A percentile compares a stretch with the other conserved stretches of the same genome.
Conservation (phyloP, 805 yeast species). For the Torulaspora gathmanii region DNA sequence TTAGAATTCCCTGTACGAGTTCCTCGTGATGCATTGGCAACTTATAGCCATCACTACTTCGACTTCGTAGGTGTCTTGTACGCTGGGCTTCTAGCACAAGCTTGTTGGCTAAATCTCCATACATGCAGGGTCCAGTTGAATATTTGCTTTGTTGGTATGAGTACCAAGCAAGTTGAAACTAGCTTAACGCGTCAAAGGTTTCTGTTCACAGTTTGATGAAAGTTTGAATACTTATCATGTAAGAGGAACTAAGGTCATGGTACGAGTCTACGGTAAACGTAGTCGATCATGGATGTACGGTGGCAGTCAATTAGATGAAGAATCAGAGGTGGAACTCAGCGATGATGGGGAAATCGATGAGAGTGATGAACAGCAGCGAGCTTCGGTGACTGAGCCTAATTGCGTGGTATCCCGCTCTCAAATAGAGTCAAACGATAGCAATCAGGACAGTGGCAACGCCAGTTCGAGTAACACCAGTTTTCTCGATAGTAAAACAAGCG, state of each 20-base stretch:
- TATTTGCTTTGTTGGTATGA: neutral
- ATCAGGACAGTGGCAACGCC: neutral
- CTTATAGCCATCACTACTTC: conserved; percentile 18
- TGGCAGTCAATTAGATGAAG: conserved; percentile 4
- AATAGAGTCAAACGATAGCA: neutral
- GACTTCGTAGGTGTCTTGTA: conserved; percentile 52
- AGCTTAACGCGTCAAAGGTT: conserved; percentile 7
- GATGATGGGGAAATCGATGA: conserved; percentile 12
- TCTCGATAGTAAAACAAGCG: neutral
- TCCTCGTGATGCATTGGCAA: conserved; percentile 68
- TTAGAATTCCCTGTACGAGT: conserved; percentile 58
- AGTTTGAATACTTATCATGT: neutral
- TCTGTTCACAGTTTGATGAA: neutral
- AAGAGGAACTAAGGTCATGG: conserved; percentile 3
- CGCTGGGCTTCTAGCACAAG: conserved; percentile 83
- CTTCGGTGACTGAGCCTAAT: neutral
- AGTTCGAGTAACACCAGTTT: neutral
- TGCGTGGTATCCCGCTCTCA: neutral
- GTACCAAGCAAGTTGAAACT: neutral
- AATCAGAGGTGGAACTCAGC: conserved; percentile 17
- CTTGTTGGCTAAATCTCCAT: conserved; percentile 82
- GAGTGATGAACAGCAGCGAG: neutral
- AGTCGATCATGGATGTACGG: conserved; percentile 14
- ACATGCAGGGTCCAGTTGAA: conserved; percentile 47
- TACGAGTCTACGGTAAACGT: conserved; percentile 24